Evolutionary conservation across 2,329 filamentous ascomycete species (phyloP).

Genomic region (Colletotrichum tofieldiae): DNA sequence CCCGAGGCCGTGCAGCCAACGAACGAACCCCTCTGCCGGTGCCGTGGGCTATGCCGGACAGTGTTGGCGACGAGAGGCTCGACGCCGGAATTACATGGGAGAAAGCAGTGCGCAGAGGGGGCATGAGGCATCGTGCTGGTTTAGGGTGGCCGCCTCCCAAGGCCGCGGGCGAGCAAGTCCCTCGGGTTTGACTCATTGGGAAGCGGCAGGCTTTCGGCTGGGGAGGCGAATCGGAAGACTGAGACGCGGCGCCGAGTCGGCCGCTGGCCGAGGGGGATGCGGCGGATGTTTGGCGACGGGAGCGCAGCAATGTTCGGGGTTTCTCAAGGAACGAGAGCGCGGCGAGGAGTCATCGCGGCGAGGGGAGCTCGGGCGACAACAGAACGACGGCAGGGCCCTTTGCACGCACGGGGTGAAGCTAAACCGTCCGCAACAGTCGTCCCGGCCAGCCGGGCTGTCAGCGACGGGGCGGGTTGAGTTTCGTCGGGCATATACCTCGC

Average conservation of each 20-base stretch:
- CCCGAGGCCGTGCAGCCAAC: not conserved
- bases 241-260: not conserved
- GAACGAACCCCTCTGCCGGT: not conserved
- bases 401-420: not conserved
- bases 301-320: not conserved
- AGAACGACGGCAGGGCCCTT: not conserved
- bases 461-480: not conserved
- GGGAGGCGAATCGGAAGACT: no score
- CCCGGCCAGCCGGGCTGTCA: not conserved
- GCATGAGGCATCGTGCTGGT: conserved; percentile 15
- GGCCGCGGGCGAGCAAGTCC: not conserved
- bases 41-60: not conserved
- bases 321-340: not conserved
- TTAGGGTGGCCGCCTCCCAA: conserved; percentile 4
- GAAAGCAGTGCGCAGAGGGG: not conserved
- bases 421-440: not conserved
- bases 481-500: not conserved
- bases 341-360: not conserved
- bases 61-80: not conserved
- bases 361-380: not conserved
- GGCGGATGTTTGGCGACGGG: not conserved
- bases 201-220: no score
- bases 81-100: not conserved
- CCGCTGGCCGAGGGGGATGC: not conserved
- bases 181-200: conserved; percentile 1